phyloP scores from a whole-genome alignment of 2,329 filamentous ascomycete species.

The Byssoonygena ceratinophila region DNA sequence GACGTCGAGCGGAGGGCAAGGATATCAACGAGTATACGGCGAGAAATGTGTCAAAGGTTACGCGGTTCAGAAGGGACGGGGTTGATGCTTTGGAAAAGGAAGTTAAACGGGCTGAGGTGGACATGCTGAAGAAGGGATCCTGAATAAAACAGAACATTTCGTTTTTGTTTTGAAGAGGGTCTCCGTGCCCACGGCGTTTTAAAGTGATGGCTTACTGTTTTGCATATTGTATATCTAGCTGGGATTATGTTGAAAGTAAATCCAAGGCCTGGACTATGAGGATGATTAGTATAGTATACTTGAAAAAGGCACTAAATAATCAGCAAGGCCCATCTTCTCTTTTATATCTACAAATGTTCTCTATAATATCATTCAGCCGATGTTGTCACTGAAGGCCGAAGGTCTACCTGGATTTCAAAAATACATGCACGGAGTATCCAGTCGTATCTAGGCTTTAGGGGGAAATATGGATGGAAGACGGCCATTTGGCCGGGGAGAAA shows the following conservation, averaged over 20 bases:
- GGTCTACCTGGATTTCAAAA: too few species aligned
- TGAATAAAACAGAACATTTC: constrained; percentile 23
- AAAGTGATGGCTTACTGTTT: constrained; percentile 19
- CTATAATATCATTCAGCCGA: too few species aligned
- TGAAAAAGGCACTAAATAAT: not conserved
- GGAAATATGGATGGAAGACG: not conserved
- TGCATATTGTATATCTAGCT: not conserved
- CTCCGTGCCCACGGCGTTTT: not conserved
- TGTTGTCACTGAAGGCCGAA: too few species aligned
- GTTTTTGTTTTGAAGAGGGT: not conserved
- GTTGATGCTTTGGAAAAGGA: constrained; percentile 55
- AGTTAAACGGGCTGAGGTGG: constrained; percentile 39
- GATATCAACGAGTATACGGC: constrained; percentile 61
- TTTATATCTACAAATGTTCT: too few species aligned
- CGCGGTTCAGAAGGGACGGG: constrained; percentile 58
- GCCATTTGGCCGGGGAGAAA: not conserved
- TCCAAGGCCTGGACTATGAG: not conserved
- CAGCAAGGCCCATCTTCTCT: not conserved
- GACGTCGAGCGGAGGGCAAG: constrained; percentile 43
- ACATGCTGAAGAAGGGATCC: constrained; percentile 33
- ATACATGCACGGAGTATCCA: too few species aligned
- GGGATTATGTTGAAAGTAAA: not conserved
- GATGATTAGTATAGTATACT: not conserved
- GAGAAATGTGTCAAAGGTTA: constrained; percentile 75
- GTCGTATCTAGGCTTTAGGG: not conserved